These are phyloP conservation scores for Phytopythium delawarense DNA, from an alignment of 352 stramenopile genomes.

Conservation along the genomic window DNA sequence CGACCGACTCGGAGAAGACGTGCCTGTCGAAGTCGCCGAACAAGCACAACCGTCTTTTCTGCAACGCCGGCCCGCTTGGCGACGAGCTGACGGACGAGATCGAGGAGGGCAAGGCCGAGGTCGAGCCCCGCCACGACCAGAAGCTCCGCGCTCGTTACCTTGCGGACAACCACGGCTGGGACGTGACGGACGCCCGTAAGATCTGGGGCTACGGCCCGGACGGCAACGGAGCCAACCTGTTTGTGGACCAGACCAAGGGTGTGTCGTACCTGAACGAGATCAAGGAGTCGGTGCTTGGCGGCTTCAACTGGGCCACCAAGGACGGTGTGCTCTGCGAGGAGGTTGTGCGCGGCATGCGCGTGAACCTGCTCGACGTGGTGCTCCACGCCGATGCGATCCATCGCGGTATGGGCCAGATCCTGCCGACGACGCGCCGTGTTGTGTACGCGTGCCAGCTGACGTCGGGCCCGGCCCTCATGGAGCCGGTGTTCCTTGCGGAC, in stretches of 20 bases:
- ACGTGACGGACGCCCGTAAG: conserved; percentile 98
- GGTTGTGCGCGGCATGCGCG: conserved; percentile 94
- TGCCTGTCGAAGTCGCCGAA: conserved; percentile 99
- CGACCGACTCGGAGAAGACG: conserved; percentile 92
- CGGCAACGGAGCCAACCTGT: conserved; percentile 97
- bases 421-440: conserved; percentile 98
- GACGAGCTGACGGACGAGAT: conserved; percentile 96
- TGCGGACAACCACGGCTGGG: conserved; percentile 97
- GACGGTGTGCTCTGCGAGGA: conserved; percentile 98
- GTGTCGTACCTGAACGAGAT: conserved; percentile 99
- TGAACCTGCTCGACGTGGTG: conserved; percentile 99
- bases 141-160: conserved; percentile 98
- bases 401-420: conserved; percentile 99
- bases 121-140: conserved; percentile 89
- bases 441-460: conserved; percentile 97
- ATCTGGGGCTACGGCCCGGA: conserved; percentile 99
- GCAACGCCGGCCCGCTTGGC: conserved; percentile 88
- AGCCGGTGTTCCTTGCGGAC: conserved; percentile 98
- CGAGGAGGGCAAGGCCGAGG: conserved; percentile 94
- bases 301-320: conserved; percentile 99
- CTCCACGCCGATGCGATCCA: conserved; percentile 99
- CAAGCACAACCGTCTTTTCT: conserved; percentile 99
- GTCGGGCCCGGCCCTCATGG: conserved; percentile 93
- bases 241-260: conserved; percentile 98
- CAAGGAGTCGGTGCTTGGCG: conserved; percentile 98